phyloP scores from a whole-genome alignment of 148 eudicot species.

The Limonium bicolor region DNA sequence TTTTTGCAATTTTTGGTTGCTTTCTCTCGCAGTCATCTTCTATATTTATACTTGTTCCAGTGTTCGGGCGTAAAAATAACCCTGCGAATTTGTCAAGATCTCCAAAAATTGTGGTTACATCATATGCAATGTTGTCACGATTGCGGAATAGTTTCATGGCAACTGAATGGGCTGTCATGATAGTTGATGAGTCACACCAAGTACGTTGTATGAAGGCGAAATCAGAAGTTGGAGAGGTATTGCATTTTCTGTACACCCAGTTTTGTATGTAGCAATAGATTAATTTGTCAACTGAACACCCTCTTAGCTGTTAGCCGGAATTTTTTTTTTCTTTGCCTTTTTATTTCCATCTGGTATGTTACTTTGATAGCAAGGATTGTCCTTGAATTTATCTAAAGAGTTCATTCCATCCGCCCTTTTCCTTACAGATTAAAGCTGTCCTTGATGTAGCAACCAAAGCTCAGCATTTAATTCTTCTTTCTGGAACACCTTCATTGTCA shows the following conservation, averaged over 20 bases:
- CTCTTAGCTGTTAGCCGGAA: too few relatives aligned
- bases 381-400: too few relatives aligned
- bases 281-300: too few relatives aligned
- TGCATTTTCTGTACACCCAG: too few relatives aligned
- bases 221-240: constrained; percentile 74
- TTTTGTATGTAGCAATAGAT: too few relatives aligned
- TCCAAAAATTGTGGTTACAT: constrained; percentile 77
- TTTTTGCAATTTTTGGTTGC: constrained; percentile 1
- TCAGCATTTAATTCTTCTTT: constrained; percentile 55
- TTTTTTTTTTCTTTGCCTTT: too few relatives aligned
- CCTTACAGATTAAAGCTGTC: constrained; percentile 53
- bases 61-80: constrained; percentile 67
- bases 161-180: constrained; percentile 63
- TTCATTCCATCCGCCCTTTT: constrained; percentile 7
- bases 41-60: constrained; percentile 16
- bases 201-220: constrained; percentile 70
- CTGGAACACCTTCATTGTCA: constrained; percentile 97
- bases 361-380: too few relatives aligned
- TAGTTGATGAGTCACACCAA: constrained; percentile 95
- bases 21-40: neutral
- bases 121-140: constrained; percentile 75
- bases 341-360: too few relatives aligned
- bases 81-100: constrained; percentile 51
- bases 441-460: constrained; percentile 71
- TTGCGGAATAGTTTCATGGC: constrained; percentile 57